A percentile compares a stretch with the other conserved stretches of the same genome.
Conservation (phyloP, 805 yeast genomes). For the Lipomyces anomalus region DNA sequence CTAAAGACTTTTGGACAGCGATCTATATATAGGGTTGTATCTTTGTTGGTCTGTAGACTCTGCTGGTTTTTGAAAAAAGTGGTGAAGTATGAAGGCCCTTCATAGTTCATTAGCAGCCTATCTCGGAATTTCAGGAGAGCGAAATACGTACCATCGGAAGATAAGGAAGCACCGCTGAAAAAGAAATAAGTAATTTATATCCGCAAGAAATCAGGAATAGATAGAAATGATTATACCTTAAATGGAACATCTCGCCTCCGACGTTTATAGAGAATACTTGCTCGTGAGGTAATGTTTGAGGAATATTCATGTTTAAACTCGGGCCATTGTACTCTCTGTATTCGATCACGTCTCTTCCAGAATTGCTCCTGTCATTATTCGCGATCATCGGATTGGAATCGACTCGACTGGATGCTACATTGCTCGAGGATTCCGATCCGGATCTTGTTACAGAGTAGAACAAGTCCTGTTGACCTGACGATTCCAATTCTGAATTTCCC, state of each 20-base stretch:
- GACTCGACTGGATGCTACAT: too few species aligned
- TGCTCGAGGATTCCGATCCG: too few species aligned
- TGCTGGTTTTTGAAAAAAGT: constrained; percentile 45
- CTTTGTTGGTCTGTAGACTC: constrained; percentile 34
- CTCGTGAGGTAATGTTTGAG: constrained; percentile 21
- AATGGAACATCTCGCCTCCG: constrained; percentile 22
- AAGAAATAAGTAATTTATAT: too few species aligned
- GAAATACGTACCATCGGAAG: constrained; percentile 52
- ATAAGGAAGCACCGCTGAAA: constrained; percentile 54
- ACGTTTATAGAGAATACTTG: constrained; percentile 25
- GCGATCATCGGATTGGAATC: too few species aligned
- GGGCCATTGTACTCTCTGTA: constrained; percentile 6
- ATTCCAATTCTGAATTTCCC: too few species aligned
- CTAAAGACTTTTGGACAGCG: constrained; percentile 66
- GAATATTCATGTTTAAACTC: constrained; percentile 14
- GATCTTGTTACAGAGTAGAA: too few species aligned
- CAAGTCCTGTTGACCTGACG: too few species aligned
- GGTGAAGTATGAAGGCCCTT: constrained; percentile 77
- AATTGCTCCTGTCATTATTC: too few species aligned
- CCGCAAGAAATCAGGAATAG: neutral
- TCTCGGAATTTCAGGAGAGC: neutral
- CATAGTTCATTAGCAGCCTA: too few species aligned
- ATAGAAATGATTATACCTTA: too few species aligned
- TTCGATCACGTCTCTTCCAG: too few species aligned
- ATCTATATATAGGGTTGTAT: constrained; percentile 54